Evolutionary conservation across 2,329 filamentous ascomycete genomes (phyloP), one percentile per base, ranked within the genome.

Genomic region (Rhynchosporium graminicola): DNA sequence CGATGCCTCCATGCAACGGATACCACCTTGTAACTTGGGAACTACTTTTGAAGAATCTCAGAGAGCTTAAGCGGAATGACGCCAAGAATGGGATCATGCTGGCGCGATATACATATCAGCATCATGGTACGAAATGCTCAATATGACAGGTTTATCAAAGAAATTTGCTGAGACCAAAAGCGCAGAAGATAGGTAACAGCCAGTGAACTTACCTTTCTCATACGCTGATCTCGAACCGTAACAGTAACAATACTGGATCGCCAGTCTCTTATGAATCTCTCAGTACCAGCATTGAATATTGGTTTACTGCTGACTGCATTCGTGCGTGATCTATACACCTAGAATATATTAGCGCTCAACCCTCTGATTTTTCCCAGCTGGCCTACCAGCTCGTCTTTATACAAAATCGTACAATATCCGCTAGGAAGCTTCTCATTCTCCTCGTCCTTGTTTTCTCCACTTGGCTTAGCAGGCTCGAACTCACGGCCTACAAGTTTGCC

Each of bases 281-380:
- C 95, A 0, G 93, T 97, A 63, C 94, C 94, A 3, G 95, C 93
- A 70, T 98, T 97, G 82, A 97, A 98, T 67, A 98, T 97, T 1
- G 95, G 95, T 74, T 96, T 93, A 58, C 91, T 96, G 42, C 90
- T 96, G 7, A 96, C 90, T 3, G 93, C 93, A 80, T 99, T 98
- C 42, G 91, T 86, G 72, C 95, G 86, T n/a, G 94, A 98, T 72
- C 94, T 92, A 80, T 97, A 98, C 20, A 92, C 82, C 78, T 83
- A 68, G 2, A 9, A 43, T 26, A 36, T 29, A 63, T 52, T 68
- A 65, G 68, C 65, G 36, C 52, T 43, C 66, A 60, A 61, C 2
- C 12, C 2, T 33, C 26, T 6, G 8, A n/a, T 36, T 1, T 9
- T n/a, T 13, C 4, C 36, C 36, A 57, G 15, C 43, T 26, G 29